These are phyloP conservation scores for Magnaporthiopsis incrustans DNA, from an alignment of 2,329 filamentous ascomycete genomes.

Conservation along the genomic window DNA sequence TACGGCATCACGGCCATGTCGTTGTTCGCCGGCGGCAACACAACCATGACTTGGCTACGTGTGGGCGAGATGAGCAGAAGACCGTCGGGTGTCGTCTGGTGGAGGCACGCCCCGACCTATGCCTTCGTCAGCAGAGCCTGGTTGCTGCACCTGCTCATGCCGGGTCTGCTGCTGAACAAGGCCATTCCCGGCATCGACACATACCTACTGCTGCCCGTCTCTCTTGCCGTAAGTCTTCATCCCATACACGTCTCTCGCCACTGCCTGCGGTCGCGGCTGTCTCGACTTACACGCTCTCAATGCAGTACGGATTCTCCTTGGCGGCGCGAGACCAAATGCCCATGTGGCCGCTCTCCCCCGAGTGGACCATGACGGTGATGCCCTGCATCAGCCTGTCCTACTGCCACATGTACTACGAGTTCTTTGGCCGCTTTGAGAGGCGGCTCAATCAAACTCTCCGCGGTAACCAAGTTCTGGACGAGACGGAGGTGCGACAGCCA, in stretches of 20 bases:
- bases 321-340: conserved; percentile 36
- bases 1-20: conserved; percentile 45
- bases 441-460: conserved; percentile 39
- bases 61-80: conserved; percentile 9
- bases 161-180: conserved; percentile 35
- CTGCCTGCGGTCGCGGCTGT: no score
- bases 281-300: not conserved
- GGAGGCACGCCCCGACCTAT: not conserved
- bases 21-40: conserved; percentile 42
- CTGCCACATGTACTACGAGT: conserved; percentile 35
- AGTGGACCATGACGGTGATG: conserved; percentile 40
- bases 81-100: not conserved
- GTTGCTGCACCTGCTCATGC: conserved; percentile 36
- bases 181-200: conserved; percentile 34
- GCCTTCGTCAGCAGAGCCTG: conserved; percentile 15
- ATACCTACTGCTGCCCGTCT: conserved; percentile 32
- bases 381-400: conserved; percentile 35
- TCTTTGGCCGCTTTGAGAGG: conserved; percentile 39
- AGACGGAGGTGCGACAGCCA: conserved; percentile 9
- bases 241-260: not conserved
- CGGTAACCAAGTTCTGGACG: conserved; percentile 21
- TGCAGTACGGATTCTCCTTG: conserved; percentile 39
- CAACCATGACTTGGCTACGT: conserved; percentile 32
- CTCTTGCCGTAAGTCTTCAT: conserved; percentile 29
- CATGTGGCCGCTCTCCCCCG: conserved; percentile 45